These are phyloP conservation scores for Phytopythium cucurbitacearum DNA, from an alignment of 352 stramenopile species.

Conservation along the genomic window DNA sequence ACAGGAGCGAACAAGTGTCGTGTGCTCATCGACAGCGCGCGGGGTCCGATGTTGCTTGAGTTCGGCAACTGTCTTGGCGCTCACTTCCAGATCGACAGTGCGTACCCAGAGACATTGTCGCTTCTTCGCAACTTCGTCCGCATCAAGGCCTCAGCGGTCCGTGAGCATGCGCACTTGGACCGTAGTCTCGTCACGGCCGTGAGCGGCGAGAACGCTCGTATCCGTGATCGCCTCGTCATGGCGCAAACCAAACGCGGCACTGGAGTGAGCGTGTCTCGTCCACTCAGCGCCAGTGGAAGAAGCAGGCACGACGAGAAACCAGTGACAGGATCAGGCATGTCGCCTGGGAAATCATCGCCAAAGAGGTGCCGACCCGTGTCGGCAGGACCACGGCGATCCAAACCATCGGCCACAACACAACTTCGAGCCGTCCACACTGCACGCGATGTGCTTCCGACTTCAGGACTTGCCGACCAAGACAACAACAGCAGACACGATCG, in stretches of 20 bases:
- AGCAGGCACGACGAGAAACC: too few species aligned
- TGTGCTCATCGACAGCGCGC: constrained; percentile 75
- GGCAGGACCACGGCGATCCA: constrained; percentile 41
- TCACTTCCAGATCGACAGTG: constrained; percentile 53
- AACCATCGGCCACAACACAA: constrained; percentile 18
- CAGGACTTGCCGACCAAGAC: too few species aligned
- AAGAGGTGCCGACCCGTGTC: constrained; percentile 62
- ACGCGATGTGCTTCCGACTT: constrained; percentile 34
- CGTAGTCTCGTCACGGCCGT: constrained; percentile 69
- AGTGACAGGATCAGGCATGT: constrained; percentile 11
- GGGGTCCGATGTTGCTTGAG: constrained; percentile 73
- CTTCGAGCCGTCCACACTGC: constrained; percentile 52
- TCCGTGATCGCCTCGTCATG: constrained; percentile 40
- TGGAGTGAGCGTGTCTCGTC: neutral
- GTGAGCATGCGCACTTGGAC: constrained; percentile 68
- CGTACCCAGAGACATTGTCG: constrained; percentile 48
- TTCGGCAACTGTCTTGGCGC: constrained; percentile 75
- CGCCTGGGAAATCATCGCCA: constrained; percentile 47
- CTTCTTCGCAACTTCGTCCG: constrained; percentile 56
- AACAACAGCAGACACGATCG: too few species aligned
- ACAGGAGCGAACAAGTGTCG: constrained; percentile 70
- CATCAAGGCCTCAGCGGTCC: constrained; percentile 56
- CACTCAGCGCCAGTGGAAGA: too few species aligned
- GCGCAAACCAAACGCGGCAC: constrained; percentile 40
- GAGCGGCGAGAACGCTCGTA: constrained; percentile 31